These are phyloP conservation scores for Fomitopsis betulina DNA, from an alignment of 1,284 basidiomycete genomes.

Conservation along the genomic window DNA sequence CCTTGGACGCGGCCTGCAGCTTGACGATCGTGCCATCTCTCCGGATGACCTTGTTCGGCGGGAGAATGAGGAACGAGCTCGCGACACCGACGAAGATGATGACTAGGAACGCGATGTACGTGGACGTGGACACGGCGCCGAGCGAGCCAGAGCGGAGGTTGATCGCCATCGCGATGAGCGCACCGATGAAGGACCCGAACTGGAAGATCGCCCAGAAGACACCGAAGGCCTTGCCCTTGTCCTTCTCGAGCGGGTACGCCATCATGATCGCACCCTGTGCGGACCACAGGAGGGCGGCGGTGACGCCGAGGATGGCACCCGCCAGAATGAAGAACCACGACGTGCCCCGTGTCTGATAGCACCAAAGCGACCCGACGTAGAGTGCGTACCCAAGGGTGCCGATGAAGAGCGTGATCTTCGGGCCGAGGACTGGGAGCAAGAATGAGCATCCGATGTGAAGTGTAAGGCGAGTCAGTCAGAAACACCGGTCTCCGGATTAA, in stretches of 20 bases:
- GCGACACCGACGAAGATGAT: constrained; percentile 37
- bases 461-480: background rate
- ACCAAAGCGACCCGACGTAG: constrained; percentile 44
- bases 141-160: constrained; percentile 31
- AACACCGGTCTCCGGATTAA: too few species aligned
- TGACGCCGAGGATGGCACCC: constrained; percentile 51
- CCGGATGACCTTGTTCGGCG: constrained; percentile 35
- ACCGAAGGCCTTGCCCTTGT: constrained; percentile 44
- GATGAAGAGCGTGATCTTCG: constrained; percentile 40
- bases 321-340: constrained; percentile 47
- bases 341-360: constrained; percentile 33
- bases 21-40: constrained; percentile 36
- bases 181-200: constrained; percentile 45
- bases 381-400: constrained; percentile 44
- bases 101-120: constrained; percentile 39
- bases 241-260: constrained; percentile 51
- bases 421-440: constrained; percentile 35
- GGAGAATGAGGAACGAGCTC: constrained; percentile 33
- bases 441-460: background rate
- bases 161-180: constrained; percentile 44
- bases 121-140: constrained; percentile 32
- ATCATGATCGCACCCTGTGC: constrained; percentile 56
- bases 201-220: constrained; percentile 57
- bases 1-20: constrained; percentile 29
- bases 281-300: constrained; percentile 59